Evolutionary conservation across 805 yeast species (phyloP).

Genomic region (Saccharomycopsis vini): DNA sequence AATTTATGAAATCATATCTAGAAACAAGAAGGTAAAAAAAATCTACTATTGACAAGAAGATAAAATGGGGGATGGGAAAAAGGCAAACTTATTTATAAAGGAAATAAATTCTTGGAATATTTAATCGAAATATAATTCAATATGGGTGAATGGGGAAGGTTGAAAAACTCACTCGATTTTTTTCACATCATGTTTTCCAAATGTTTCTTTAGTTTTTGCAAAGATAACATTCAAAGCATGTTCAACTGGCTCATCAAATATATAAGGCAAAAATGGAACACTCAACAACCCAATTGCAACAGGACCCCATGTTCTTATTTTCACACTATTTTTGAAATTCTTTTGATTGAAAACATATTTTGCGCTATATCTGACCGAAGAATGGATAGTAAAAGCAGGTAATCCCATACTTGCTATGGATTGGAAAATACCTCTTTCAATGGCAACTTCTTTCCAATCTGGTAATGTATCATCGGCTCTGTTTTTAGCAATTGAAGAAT

Average conservation of each 20-base stretch:
- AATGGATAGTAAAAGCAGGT: slow-evolving; percentile 80
- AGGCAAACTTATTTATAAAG: no score
- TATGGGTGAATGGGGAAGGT: no score
- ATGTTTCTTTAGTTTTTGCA: slow-evolving; percentile 37
- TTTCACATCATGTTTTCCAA: no score
- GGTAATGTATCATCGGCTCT: slow-evolving; percentile 32
- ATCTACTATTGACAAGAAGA: no score
- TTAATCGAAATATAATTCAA: no score
- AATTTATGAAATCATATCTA: no score
- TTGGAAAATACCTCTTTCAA: slow-evolving; percentile 74
- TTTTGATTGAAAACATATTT: slow-evolving; percentile 37
- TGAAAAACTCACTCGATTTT: no score
- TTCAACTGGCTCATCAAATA: slow-evolving; percentile 81
- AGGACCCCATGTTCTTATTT: slow-evolving; percentile 59
- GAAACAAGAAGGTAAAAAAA: no score
- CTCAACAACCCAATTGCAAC: slow-evolving; percentile 69
- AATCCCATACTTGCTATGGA: slow-evolving; percentile 78
- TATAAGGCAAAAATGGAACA: slow-evolving; percentile 68
- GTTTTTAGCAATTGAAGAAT: slow-evolving; percentile 31
- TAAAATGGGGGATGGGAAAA: no score
- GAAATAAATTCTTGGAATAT: no score
- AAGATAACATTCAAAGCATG: slow-evolving; percentile 53
- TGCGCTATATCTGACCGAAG: slow-evolving; percentile 64
- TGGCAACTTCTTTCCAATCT: slow-evolving; percentile 58
- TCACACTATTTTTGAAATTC: slow-evolving; percentile 35